Evolutionary conservation across 2,329 filamentous ascomycete species (phyloP).

Genomic region (Fusarium newnesense): DNA sequence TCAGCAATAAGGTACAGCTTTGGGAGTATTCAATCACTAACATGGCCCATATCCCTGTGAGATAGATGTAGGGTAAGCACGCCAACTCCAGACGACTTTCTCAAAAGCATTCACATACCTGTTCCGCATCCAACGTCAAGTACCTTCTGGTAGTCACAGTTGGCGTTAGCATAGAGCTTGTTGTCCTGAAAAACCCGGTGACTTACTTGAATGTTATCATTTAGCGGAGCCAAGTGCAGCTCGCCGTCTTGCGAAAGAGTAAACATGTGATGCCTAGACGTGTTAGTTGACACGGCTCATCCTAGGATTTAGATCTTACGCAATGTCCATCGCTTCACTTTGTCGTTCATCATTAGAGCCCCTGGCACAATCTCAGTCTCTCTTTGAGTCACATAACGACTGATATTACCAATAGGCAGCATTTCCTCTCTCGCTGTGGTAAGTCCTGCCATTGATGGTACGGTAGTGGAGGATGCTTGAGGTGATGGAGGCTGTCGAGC

Average conservation of each 20-base stretch:
- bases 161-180: not conserved
- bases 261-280: constrained; percentile 8
- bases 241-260: constrained; percentile 15
- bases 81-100: not conserved
- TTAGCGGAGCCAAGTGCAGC: constrained; percentile 6
- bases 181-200: fast-evolving
- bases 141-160: not conserved
- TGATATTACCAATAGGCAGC: constrained; percentile 6
- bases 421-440: constrained; percentile 18
- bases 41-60: constrained; percentile 32
- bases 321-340: constrained; percentile 19
- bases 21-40: not conserved
- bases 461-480: constrained; percentile 23
- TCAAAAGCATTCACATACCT: not conserved
- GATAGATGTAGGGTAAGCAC: not conserved
- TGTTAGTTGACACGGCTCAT: not conserved
- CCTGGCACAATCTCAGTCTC: not conserved
- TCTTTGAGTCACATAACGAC: fast-evolving
- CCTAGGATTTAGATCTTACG: not conserved
- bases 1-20: not conserved
- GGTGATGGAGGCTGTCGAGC: constrained; percentile 15
- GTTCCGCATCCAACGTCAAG: constrained; percentile 24
- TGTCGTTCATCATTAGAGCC: constrained; percentile 21
- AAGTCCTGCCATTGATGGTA: constrained; percentile 17
- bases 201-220: not conserved